Base-by-base conservation (phyloP, 2,329 filamentous ascomycete species). In the Sordariomycetes sp. region DNA sequence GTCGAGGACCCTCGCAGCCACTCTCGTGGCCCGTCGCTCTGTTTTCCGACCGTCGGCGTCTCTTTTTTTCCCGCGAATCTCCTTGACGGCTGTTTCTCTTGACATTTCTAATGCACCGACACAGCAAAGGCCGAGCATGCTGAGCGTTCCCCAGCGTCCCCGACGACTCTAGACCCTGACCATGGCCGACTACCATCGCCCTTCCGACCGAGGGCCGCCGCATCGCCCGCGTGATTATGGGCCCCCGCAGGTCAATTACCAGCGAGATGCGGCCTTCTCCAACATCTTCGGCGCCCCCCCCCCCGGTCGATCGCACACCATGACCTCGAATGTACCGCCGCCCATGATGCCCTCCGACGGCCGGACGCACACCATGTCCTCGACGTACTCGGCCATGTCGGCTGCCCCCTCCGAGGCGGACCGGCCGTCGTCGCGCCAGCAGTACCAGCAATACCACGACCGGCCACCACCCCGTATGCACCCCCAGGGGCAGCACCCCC, bases 231-330 rank as follows among this genome's bases (percentile, higher is more conserved):
- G 72, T 22, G 73, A 77, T 63, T 78, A 80, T 76, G 76, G 62
- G 62, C 72, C 77, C 59, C 67, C 71, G 25, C 67, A 74, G 57
- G 74, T 76, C 62, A 78, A 78, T 67, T 78, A 77, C 66, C 89
- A 94, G 73, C 87, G 94, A 74, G 91, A 99, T 81, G 89, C 90
- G 64, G 94, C 92, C 62, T 99, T 95, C 72, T 90, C 88, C 63
- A 92, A 92, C 73, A 97, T 97, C 68, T 99, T 97, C 69, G 94
- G 92, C 64, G 85, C 84, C 62, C 81, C 89, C 62, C 90, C 90
- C 53, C 83, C 89, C 52, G 92, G 92, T 59, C 86, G 94, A 69
- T 95, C 91, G 59, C 91, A 96, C 67, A 96, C 92, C 28, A 96
- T 97, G 90, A 94, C 86, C 62, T 90, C 88, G 58, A 85, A 90